Evolutionary conservation across 306 rosid genomes (phyloP), one percentile per base, ranked within the genome.

Genomic region (Lathyrus tuberosus): DNA sequence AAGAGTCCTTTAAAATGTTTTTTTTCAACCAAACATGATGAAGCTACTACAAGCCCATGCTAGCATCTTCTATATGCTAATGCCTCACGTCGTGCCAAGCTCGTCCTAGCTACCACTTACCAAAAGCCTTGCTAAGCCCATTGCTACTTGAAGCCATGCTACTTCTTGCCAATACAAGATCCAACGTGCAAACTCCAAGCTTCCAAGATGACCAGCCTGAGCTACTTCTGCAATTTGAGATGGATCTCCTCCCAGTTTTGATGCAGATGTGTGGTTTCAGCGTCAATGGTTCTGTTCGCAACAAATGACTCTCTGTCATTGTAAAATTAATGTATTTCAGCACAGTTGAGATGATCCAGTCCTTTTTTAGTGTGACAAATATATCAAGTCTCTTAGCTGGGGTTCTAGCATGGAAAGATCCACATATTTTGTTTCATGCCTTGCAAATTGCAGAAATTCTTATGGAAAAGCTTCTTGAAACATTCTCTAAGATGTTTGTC

Each of bases 401-500:
- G 22, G 97, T 95, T 63, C 81, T 95, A 73, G 92, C 99, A 51
- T 95, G 96, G 92, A 95, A 95, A 83, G 99, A 95, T 83, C 95
- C 99, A 20, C 92, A 87, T 41, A 96, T 91, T 30, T 62, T 91
- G 82, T 72, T 91, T 62, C 99, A 97, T 65, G 91, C 99, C 49
- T 89, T 95, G 75, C 97, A 95, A 86, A 91, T 95, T 86, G 86
- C 99, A 12, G 97, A 91, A 74, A 85, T 95, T 82, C 99, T 95
- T 60, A 95, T 95, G 99, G 96, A 87, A 80, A 95, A 91, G 84
- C 99, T 95, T 76, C 96, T 87, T 24, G 90, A 65, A 67, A 91
- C 86, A 46, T 91, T 95, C 76, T 84, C 92, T 48, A 95, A 89
- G 88, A 86, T 95, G 84, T 95, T 95, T 60, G 79, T 95, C 13